Base-by-base conservation (phyloP, 2,329 filamentous ascomycete genomes). In the Penicillium occitanis region DNA sequence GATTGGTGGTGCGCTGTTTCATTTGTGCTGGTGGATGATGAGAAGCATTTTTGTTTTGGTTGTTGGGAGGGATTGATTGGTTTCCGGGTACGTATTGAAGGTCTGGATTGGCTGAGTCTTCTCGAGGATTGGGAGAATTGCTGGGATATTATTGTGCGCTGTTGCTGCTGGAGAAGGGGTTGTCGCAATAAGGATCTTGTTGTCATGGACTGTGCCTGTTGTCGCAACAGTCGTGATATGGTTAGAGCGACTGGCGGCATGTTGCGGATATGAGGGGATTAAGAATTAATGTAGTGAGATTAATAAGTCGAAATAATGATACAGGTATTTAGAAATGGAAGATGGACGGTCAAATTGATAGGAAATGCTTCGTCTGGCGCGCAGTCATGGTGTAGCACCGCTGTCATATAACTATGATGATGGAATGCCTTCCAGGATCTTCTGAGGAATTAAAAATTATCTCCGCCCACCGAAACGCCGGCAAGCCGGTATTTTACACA, bases 161-260 rank as follows among this genome's bases (percentile, higher is more conserved):
- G 50, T 44, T 51, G 57, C 33, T 51, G 44, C 17, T 37, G 42
- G 28, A 40, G 30, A 17, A 60, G 17, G 7, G 57, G 42, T 25
- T 65, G 62, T 30, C 57, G 53, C 51, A 51, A 17, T 22, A 55
- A n/a, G 37, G 17, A 13, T 33, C 13, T 55, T 61, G 37, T 48
- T 50, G 35, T 33, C 30, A 28, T 60, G 22, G 65, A 67, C 19
- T 64, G 61, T 22, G 33, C 46, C 57, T 67, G 65, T 58, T 51
- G 65, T 33, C 57, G 65, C 57, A 67, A 33, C 33, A 67, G 55
- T 40, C 57, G 61, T 10, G 65, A 42, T 19, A 60, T 40, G 37
- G 58, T 48, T 17, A 48, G 14, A 37, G 57, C 19, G 17, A 61
- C 58, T 7, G 61, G 61, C 28, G 65, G 25, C 65, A 67, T 67